These are phyloP conservation scores for Fusarium circinatum DNA, from an alignment of 2,329 filamentous ascomycete species.

Conservation along the genomic window DNA sequence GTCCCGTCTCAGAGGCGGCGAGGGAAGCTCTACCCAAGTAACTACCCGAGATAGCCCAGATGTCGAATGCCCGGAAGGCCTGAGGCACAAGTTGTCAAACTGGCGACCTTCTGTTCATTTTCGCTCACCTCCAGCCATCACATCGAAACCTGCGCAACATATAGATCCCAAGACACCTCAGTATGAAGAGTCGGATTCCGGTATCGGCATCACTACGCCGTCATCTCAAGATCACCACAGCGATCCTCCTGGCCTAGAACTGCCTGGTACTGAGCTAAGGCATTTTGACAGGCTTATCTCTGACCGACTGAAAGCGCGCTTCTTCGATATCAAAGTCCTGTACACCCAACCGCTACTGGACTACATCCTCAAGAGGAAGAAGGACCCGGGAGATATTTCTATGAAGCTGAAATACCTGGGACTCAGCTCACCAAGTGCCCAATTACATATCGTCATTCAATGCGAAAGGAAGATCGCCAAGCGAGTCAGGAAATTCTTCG, in stretches of 20 bases:
- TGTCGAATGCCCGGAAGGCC: background rate
- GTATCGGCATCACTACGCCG: background rate
- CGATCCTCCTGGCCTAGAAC: rapidly evolving
- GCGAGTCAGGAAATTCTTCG: background rate
- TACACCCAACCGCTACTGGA: background rate
- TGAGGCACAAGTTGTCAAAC: background rate
- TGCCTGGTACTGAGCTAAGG: background rate
- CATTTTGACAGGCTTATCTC: background rate
- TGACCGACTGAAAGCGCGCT: background rate
- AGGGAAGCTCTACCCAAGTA: background rate
- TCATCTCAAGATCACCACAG: rapidly evolving
- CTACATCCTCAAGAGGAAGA: background rate
- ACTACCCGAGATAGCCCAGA: background rate
- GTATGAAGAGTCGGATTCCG: background rate
- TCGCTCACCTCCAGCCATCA: background rate
- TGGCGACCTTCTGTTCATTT: background rate
- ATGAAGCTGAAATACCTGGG: background rate
- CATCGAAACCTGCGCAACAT: background rate
- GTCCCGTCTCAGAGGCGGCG: background rate
- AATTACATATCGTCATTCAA: background rate
- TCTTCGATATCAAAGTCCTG: background rate
- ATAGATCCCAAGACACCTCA: background rate
- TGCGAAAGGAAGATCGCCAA: background rate
- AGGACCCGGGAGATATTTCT: background rate
- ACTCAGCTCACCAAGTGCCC: rapidly evolving